These are phyloP conservation scores for Arabidopsis suecica DNA, from an alignment of 345 rosid genomes.

Conservation along the genomic window DNA sequence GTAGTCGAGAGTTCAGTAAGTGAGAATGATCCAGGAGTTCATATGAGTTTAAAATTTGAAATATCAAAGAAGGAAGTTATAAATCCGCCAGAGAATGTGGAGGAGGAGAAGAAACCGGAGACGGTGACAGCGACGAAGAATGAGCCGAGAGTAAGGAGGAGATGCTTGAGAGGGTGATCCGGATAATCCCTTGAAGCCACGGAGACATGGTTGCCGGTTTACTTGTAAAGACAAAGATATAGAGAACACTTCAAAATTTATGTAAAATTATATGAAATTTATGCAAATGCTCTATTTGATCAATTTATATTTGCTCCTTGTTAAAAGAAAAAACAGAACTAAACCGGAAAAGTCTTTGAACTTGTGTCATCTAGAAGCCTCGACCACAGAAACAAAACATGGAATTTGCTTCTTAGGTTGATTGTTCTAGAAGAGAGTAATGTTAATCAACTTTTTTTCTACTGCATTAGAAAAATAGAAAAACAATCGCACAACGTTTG, in stretches of 20 bases:
- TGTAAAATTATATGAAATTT: not conserved
- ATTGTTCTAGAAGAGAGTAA: too few relatives aligned
- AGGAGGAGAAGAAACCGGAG: slow-evolving; percentile 37
- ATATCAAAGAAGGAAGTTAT: not conserved
- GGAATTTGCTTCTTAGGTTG: too few relatives aligned
- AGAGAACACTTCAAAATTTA: slow-evolving; percentile 38
- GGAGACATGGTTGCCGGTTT: slow-evolving; percentile 75
- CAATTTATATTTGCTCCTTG: not conserved
- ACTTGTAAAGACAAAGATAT: slow-evolving; percentile 54
- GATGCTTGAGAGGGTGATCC: slow-evolving; percentile 81
- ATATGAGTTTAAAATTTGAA: slow-evolving; percentile 46
- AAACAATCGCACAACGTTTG: too few relatives aligned
- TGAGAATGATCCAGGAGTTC: slow-evolving; percentile 71
- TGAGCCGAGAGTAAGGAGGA: slow-evolving; percentile 65
- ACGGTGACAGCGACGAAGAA: slow-evolving; percentile 50
- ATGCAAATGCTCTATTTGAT: not conserved
- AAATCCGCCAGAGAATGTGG: slow-evolving; percentile 29
- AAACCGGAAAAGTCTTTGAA: too few relatives aligned
- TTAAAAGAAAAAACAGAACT: not conserved
- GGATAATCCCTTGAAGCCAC: slow-evolving; percentile 70
- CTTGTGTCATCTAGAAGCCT: too few relatives aligned
- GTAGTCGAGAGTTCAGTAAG: slow-evolving; percentile 59
- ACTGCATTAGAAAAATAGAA: too few relatives aligned
- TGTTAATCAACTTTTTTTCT: too few relatives aligned
- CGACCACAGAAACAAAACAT: too few relatives aligned